A percentile compares a stretch with the other conserved stretches of the same genome.
phyloP scores from a whole-genome alignment of 768 basidiomycete species.

The Tylopilus intermedius region DNA sequence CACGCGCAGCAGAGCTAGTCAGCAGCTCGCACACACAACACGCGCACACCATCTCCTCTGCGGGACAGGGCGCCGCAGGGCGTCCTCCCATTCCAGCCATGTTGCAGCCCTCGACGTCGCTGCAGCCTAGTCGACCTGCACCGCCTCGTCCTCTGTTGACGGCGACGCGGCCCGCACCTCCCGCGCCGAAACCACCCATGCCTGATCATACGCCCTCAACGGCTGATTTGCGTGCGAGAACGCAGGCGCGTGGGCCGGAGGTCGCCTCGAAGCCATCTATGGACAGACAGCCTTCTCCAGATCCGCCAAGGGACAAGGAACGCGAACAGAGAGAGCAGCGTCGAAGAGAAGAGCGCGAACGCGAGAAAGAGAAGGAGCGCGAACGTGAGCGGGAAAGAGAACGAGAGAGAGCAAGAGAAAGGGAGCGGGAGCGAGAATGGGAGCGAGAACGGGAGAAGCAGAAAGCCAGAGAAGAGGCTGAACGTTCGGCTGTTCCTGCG shows the following conservation, averaged over 20 bases:
- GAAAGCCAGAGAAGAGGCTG: slow-evolving; percentile 30
- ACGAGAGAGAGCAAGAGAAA: slow-evolving; percentile 19
- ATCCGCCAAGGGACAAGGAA: slow-evolving; percentile 33
- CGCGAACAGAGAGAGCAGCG: slow-evolving; percentile 36
- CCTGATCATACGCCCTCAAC: slow-evolving; percentile 55
- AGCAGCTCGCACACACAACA: slow-evolving; percentile 45
- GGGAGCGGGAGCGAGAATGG: slow-evolving; percentile 21
- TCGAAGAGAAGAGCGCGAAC: slow-evolving; percentile 34
- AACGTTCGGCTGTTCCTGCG: slow-evolving; percentile 41
- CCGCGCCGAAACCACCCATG: slow-evolving; percentile 38
- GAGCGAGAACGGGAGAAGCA: slow-evolving; percentile 21
- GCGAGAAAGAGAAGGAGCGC: slow-evolving; percentile 32
- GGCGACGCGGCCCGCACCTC: slow-evolving; percentile 50
- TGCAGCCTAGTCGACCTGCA: slow-evolving; percentile 59
- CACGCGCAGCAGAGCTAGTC: slow-evolving; percentile 59
- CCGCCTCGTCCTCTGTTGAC: slow-evolving; percentile 64
- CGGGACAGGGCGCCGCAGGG: slow-evolving; percentile 20
- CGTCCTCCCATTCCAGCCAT: slow-evolving; percentile 28
- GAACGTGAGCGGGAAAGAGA: slow-evolving; percentile 27
- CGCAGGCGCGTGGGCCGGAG: slow-evolving; percentile 50
- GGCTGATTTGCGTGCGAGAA: slow-evolving; percentile 61
- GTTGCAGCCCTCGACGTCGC: slow-evolving; percentile 31
- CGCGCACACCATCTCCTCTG: slow-evolving; percentile 38
- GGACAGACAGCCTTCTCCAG: slow-evolving; percentile 39
- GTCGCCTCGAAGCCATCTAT: slow-evolving; percentile 28